Evolutionary conservation across 2,329 filamentous ascomycete species (phyloP).

Genomic region (Scorias spongiosa): DNA sequence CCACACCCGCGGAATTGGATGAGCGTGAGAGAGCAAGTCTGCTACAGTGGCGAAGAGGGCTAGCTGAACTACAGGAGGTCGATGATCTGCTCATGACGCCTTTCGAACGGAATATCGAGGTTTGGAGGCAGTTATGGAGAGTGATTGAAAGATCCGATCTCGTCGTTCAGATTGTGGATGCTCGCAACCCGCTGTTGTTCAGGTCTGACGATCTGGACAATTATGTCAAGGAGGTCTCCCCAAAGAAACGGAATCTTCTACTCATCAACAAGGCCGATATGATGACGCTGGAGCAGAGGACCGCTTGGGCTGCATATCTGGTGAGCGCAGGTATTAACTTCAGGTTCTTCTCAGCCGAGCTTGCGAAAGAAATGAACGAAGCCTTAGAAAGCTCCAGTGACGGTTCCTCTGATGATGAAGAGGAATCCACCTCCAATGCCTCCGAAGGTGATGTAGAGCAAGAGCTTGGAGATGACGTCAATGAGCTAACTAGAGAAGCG

Average conservation of each 20-base stretch:
- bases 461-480: conserved; percentile 34
- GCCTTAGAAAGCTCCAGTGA: conserved; percentile 27
- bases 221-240: conserved; percentile 87
- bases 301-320: conserved; percentile 76
- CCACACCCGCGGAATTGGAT: conserved; percentile 72
- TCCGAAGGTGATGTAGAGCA: conserved; percentile 23
- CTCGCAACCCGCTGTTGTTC: conserved; percentile 85
- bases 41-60: conserved; percentile 72
- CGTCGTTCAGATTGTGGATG: conserved; percentile 96
- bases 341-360: conserved; percentile 86
- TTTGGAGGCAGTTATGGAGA: conserved; percentile 95
- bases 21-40: conserved; percentile 63
- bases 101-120: conserved; percentile 91
- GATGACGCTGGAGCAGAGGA: conserved; percentile 79
- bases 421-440: conserved; percentile 14
- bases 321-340: conserved; percentile 68
- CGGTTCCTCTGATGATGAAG: conserved; percentile 12
- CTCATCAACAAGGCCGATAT: conserved; percentile 98
- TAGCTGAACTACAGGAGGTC: conserved; percentile 86
- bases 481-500: conserved; percentile 27
- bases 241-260: conserved; percentile 76
- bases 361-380: conserved; percentile 84
- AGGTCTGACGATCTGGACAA: conserved; percentile 82
- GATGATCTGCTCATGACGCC: conserved; percentile 94
- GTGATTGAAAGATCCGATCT: conserved; percentile 94